A percentile compares a stretch with the other conserved stretches of the same genome.
Conservation (phyloP, 2,329 filamentous ascomycete species). For the Coniochaeta pulveracea region DNA sequence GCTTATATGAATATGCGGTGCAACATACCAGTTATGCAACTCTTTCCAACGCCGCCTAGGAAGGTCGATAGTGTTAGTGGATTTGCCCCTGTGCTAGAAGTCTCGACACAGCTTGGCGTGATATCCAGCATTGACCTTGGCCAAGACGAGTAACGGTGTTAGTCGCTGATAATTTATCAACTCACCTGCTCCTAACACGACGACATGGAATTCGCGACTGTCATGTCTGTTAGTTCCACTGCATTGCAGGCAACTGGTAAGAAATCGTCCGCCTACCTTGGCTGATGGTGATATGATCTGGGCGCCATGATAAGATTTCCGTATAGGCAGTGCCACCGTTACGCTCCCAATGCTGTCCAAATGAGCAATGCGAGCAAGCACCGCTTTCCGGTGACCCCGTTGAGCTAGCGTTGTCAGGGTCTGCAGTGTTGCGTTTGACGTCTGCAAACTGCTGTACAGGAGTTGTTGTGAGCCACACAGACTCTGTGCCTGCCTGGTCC, state of each 20-base stretch:
- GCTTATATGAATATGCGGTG: constrained; percentile 9
- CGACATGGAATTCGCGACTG: constrained; percentile 72
- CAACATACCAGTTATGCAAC: constrained; percentile 74
- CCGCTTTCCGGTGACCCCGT: too few species aligned
- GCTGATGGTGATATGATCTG: constrained; percentile 4
- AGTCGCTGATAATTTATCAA: too few species aligned
- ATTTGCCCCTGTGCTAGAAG: constrained; percentile 12
- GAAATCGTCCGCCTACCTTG: neutral
- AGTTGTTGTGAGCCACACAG: too few species aligned
- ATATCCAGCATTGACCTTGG: neutral
- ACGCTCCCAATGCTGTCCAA: too few species aligned
- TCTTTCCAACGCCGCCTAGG: constrained; percentile 80
- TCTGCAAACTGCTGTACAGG: too few species aligned
- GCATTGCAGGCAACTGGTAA: neutral
- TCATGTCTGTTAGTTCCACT: neutral
- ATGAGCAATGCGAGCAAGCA: too few species aligned
- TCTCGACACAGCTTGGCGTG: neutral
- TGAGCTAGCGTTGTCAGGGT: too few species aligned
- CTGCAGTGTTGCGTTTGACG: too few species aligned
- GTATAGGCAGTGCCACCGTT: too few species aligned
- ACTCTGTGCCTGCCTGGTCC: too few species aligned
- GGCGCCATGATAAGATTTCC: too few species aligned
- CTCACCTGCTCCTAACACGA: constrained; percentile 67
- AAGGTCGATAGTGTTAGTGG: constrained; percentile 17
- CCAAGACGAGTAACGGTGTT: neutral